Evolutionary conservation across 805 yeast genomes (phyloP).

Genomic region (Yamadazyma sp.): DNA sequence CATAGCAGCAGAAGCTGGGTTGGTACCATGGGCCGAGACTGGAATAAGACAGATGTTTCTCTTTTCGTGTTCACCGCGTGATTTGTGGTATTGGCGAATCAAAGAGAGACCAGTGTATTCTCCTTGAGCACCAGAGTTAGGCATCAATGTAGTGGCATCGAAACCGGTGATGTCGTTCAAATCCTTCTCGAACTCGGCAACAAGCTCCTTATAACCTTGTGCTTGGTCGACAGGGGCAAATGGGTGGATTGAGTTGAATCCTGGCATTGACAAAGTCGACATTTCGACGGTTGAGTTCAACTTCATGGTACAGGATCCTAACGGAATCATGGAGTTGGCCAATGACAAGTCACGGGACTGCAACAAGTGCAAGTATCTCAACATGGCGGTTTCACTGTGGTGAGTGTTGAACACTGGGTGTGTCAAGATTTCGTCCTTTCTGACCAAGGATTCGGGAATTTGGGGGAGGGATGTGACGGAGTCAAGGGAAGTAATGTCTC

Average conservation of each 20-base stretch:
- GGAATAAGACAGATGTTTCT: slow-evolving; percentile 93
- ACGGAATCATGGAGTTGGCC: slow-evolving; percentile 95
- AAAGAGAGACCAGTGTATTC: slow-evolving; percentile 93
- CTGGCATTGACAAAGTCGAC: slow-evolving; percentile 94
- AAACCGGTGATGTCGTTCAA: slow-evolving; percentile 92
- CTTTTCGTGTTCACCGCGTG: slow-evolving; percentile 61
- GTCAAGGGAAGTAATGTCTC: slow-evolving; percentile 14
- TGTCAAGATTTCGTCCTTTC: slow-evolving; percentile 61
- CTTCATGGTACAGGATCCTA: slow-evolving; percentile 98
- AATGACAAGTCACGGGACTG: slow-evolving; percentile 87
- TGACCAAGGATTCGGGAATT: slow-evolving; percentile 48
- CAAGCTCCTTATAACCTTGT: slow-evolving; percentile 76
- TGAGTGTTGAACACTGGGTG: slow-evolving; percentile 81
- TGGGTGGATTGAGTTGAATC: slow-evolving; percentile 85
- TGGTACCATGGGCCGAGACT: slow-evolving; percentile 97
- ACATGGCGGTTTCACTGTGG: slow-evolving; percentile 93
- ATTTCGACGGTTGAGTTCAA: slow-evolving; percentile 92
- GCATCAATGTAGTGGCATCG: slow-evolving; percentile 87
- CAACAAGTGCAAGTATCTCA: slow-evolving; percentile 81
- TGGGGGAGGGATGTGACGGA: slow-evolving; percentile 11
- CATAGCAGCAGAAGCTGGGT: slow-evolving; percentile 98
- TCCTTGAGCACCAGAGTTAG: slow-evolving; percentile 98
- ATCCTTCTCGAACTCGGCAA: slow-evolving; percentile 76
- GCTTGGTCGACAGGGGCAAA: slow-evolving; percentile 90
- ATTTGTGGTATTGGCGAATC: slow-evolving; percentile 71